Base-by-base conservation (phyloP, 116 monocot genomes). In the Zostera marina region DNA sequence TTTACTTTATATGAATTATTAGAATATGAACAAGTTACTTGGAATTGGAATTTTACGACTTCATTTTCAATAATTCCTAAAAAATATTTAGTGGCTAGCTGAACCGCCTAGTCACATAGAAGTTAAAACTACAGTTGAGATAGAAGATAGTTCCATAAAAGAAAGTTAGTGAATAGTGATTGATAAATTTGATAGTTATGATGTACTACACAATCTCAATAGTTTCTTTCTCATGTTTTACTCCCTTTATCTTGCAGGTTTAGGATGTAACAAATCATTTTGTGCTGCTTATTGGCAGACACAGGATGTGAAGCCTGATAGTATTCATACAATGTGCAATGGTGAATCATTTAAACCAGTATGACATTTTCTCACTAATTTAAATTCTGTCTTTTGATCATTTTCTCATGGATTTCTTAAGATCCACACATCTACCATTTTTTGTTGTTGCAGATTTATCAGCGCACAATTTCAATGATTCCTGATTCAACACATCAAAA, bases 201-300 rank as follows among this genome's bases (percentile, higher is more conserved):
- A 26, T 26, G 26, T 26, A 4, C 26, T 26, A 5, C 32, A 32
- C 32, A 0, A 32, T 32, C 4, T 32, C 32, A 32, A 3, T 32
- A 32, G 32, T 32, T 2, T 32, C 32, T 32, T 32, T 32, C 32
- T 32, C 32, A 32, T 32, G 32, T 32, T 32, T 32, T 32, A 32
- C 32, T 32, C 32, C 32, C 32, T 61, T 61, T 32, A 9, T 67
- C 2, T 66, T 81, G 60, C 70, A 99, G 98, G 98, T 56, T 47
- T 77, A 55, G 98, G 91, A 55, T 99, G 98, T 73, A 73, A 86
- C 75, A 74, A 68, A 72, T 74, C 81, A 68, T 91, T 99, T 62
- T 99, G 98, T 75, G 98, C 79, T 16, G 76, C 87, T 67, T 91
- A 99, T 62, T 99, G 98, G 98, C 44, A 60, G 32, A 52, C 79